Evolutionary conservation across 2,329 filamentous ascomycete genomes (phyloP).

Genomic region (Rutstroemia sp.): DNA sequence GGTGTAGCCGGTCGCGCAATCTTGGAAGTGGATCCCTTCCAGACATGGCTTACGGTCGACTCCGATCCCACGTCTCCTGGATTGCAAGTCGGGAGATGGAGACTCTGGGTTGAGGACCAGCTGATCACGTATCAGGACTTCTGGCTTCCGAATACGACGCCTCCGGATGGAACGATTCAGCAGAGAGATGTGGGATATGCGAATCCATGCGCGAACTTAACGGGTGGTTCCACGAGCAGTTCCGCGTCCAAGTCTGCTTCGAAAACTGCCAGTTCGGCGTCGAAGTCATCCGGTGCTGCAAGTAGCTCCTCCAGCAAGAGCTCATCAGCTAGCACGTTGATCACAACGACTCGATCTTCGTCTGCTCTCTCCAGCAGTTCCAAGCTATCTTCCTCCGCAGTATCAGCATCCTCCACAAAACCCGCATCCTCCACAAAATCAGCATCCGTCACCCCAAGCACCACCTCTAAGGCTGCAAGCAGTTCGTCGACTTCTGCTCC

Average conservation of each 20-base stretch:
- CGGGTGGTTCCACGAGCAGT: background rate
- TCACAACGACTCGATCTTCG: too few relatives aligned
- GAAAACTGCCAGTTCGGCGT: too few relatives aligned
- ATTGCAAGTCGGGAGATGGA: background rate
- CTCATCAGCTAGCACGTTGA: too few relatives aligned
- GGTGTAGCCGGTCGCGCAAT: background rate
- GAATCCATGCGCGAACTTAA: background rate
- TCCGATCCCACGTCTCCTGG: background rate
- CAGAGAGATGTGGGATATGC: background rate
- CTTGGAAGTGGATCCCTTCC: background rate
- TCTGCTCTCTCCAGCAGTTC: too few relatives aligned
- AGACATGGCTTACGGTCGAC: background rate
- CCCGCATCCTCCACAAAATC: too few relatives aligned
- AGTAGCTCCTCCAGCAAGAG: too few relatives aligned
- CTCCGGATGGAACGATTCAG: background rate
- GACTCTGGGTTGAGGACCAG: background rate
- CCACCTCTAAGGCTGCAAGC: background rate
- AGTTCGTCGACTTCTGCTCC: background rate
- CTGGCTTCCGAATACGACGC: background rate
- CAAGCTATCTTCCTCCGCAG: too few relatives aligned
- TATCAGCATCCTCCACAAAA: too few relatives aligned
- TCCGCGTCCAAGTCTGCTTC: too few relatives aligned
- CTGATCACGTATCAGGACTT: background rate
- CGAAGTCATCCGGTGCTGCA: too few relatives aligned
- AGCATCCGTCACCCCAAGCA: background rate